A percentile compares a stretch with the other conserved stretches of the same genome.
phyloP scores from a whole-genome alignment of 306 rosid genomes.

The Fagus crenata region DNA sequence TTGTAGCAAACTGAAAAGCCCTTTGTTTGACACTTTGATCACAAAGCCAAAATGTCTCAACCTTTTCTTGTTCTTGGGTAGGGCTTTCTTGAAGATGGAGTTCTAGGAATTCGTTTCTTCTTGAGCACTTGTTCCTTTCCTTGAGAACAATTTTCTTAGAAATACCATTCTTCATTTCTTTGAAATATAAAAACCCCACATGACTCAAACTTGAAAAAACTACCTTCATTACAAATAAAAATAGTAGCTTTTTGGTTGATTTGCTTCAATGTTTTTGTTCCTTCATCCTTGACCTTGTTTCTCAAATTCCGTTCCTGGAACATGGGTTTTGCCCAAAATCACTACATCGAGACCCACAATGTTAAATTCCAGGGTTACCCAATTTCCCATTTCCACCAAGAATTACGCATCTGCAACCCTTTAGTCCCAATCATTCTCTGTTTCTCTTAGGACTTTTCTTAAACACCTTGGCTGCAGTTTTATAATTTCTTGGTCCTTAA shows the following conservation, averaged over 20 bases:
- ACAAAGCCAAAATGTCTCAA: slow-evolving; percentile 13
- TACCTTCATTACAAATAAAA: background rate
- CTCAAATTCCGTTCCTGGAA: slow-evolving; percentile 23
- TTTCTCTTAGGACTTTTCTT: slow-evolving; percentile 19
- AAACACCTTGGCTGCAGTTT: slow-evolving; percentile 27
- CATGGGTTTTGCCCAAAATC: slow-evolving; percentile 20
- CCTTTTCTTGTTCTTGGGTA: slow-evolving; percentile 19
- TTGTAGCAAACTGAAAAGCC: background rate
- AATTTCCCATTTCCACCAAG: slow-evolving; percentile 6
- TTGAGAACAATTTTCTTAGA: background rate
- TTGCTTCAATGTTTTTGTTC: slow-evolving; percentile 39
- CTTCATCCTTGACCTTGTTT: slow-evolving; percentile 1
- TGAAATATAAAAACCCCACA: too few relatives aligned
- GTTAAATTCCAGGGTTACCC: slow-evolving; percentile 37
- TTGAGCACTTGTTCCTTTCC: slow-evolving; percentile 1
- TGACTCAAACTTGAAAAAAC: too few relatives aligned
- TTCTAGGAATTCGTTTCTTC: slow-evolving; percentile 21
- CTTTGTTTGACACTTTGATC: background rate
- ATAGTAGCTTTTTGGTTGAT: background rate
- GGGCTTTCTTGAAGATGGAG: slow-evolving; percentile 25
- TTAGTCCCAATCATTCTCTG: slow-evolving; percentile 8
- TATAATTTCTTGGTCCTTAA: slow-evolving; percentile 23
- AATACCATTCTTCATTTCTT: too few relatives aligned
- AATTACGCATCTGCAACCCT: slow-evolving; percentile 18
- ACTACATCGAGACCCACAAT: slow-evolving; percentile 31